These are phyloP conservation scores for Chondrostereum purpureum DNA, from an alignment of 1,284 basidiomycete species.

Conservation along the genomic window DNA sequence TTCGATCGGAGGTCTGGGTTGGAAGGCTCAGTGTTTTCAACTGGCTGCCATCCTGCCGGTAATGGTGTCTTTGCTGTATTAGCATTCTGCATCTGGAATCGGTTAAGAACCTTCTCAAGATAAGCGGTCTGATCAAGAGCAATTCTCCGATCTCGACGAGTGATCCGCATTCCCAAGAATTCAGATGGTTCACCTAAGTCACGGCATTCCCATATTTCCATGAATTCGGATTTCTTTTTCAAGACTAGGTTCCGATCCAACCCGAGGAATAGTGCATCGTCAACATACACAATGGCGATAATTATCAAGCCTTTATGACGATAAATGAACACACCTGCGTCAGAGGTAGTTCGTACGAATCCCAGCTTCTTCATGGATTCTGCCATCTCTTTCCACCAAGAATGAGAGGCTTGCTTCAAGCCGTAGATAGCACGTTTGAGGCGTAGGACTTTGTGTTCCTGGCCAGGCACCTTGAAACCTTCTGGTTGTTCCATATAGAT, in stretches of 20 bases:
- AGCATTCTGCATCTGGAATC: conserved; percentile 8
- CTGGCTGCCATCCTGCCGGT: conserved; percentile 6
- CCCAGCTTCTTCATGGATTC: conserved; percentile 17
- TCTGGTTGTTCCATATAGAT: conserved; percentile 29
- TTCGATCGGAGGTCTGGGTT: conserved; percentile 4
- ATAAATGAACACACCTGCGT: conserved; percentile 19
- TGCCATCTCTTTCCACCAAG: conserved; percentile 23
- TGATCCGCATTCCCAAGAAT: conserved; percentile 19
- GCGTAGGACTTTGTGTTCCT: conserved; percentile 15
- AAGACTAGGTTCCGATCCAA: conserved; percentile 4
- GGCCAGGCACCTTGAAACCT: conserved; percentile 15
- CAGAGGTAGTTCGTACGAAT: conserved; percentile 15
- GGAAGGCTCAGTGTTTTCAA: conserved; percentile 1
- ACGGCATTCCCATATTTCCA: conserved; percentile 18
- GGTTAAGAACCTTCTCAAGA: conserved; percentile 10
- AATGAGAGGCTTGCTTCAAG: conserved; percentile 23
- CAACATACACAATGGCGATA: conserved; percentile 18
- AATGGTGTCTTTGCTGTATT: conserved; percentile 11
- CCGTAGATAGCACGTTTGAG: conserved; percentile 23
- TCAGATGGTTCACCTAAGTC: conserved; percentile 18
- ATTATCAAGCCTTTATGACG: conserved; percentile 11
- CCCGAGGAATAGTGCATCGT: conserved; percentile 17
- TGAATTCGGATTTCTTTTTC: conserved; percentile 15
- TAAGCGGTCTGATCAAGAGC: conserved; percentile 8
- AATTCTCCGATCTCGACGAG: neutral